Evolutionary conservation across 768 basidiomycete species (phyloP).

Genomic region (Suillus lakei): DNA sequence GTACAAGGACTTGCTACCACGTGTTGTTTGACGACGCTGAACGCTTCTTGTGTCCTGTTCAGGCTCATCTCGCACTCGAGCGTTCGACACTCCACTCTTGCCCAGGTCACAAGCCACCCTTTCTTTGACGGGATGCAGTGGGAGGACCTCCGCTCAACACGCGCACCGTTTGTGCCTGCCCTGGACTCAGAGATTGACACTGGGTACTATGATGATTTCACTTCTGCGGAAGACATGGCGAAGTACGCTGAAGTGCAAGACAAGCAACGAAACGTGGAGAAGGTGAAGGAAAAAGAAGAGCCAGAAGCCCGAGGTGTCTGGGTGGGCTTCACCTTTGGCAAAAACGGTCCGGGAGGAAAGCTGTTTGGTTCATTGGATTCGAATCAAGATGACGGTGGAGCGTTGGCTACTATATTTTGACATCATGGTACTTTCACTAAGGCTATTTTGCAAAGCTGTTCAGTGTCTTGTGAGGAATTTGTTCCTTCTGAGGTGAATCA

Average conservation of each 20-base stretch:
- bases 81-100: constrained; percentile 74
- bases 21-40: constrained; percentile 9
- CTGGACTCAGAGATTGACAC: constrained; percentile 95
- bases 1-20: constrained; percentile 44
- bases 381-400: constrained; percentile 50
- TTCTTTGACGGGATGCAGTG: constrained; percentile 84
- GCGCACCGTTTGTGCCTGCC: constrained; percentile 92
- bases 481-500: too few relatives aligned
- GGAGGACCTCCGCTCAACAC: constrained; percentile 74
- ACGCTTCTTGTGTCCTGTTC: background rate
- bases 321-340: constrained; percentile 93
- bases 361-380: constrained; percentile 30
- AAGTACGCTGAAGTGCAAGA: constrained; percentile 99
- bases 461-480: too few relatives aligned
- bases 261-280: constrained; percentile 94
- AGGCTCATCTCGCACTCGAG: constrained; percentile 90
- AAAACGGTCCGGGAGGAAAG: constrained; percentile 70
- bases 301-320: constrained; percentile 73
- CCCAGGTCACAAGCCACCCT: constrained; percentile 74
- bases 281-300: constrained; percentile 88
- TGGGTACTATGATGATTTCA: constrained; percentile 94
- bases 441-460: too few relatives aligned
- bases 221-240: constrained; percentile 90
- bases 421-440: background rate
- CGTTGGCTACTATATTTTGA: constrained; percentile 66